phyloP scores from a whole-genome alignment of 768 basidiomycete genomes.

The Clitopilus passeckerianus region DNA sequence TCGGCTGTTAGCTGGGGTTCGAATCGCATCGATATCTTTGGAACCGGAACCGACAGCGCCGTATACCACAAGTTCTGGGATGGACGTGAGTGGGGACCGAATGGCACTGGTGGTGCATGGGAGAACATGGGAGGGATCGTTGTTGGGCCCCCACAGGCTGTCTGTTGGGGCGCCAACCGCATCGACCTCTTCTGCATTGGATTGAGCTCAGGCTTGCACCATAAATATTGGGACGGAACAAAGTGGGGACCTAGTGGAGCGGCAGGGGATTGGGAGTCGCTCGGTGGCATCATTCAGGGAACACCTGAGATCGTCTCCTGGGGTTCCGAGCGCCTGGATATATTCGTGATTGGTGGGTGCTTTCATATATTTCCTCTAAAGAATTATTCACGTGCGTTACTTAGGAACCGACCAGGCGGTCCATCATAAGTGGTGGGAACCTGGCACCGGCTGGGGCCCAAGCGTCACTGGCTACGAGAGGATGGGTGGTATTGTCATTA shows the following conservation, averaged over 20 bases:
- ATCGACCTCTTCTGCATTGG: conserved; percentile 6
- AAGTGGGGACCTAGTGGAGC: background rate
- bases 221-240: background rate
- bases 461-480: background rate
- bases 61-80: conserved; percentile 11
- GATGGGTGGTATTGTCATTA: conserved; percentile 1
- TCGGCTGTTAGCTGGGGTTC: background rate
- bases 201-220: background rate
- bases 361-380: background rate
- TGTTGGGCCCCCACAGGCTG: conserved; percentile 2
- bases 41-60: conserved; percentile 1
- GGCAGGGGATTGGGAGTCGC: background rate
- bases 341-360: background rate
- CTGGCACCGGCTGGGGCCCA: background rate
- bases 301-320: background rate
- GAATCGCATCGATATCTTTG: conserved; percentile 6
- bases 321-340: background rate
- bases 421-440: conserved; percentile 1
- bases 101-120: background rate
- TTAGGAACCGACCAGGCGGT: conserved; percentile 1
- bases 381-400: background rate
- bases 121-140: conserved; percentile 5
- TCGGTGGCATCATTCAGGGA: background rate
- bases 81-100: conserved; percentile 5
- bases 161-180: conserved; percentile 7